Conservation (phyloP, 2,329 filamentous ascomycete species). For the Colletotrichum gigasporum region DNA sequence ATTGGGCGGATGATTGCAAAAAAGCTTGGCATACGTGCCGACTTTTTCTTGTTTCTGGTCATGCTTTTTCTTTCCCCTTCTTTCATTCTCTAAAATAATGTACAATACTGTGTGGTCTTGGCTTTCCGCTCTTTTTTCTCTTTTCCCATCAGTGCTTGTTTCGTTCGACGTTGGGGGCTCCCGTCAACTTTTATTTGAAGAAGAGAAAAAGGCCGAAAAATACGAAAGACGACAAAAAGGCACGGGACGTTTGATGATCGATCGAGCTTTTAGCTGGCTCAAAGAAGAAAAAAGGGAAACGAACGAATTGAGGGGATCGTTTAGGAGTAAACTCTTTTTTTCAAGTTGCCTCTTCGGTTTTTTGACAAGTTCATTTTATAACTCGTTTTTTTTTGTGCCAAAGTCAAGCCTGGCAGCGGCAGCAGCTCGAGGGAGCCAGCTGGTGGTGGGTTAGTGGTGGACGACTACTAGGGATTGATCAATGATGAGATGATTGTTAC, state of each 20-base stretch:
- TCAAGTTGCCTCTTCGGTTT: conserved; percentile 4
- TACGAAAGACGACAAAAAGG: not conserved
- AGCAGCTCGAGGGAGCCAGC: conserved; percentile 16
- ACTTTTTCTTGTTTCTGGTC: not conserved
- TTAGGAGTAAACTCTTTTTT: not conserved
- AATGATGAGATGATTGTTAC: conserved; percentile 32
- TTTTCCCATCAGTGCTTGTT: not conserved
- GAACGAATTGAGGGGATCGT: conserved; percentile 2
- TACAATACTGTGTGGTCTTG: conserved; percentile 27
- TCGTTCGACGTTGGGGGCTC: not conserved
- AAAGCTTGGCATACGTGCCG: conserved; percentile 12
- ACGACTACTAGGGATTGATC: conserved; percentile 6
- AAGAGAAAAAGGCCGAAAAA: too few relatives aligned
- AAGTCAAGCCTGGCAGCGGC: not conserved
- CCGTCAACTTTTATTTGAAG: too few relatives aligned
- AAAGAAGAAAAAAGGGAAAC: not conserved
- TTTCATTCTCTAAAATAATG: conserved; percentile 29
- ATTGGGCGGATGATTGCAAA: conserved; percentile 15
- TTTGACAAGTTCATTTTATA: too few relatives aligned
- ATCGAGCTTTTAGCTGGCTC: conserved; percentile 8
- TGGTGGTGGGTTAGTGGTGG: not conserved
- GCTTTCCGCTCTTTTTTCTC: not conserved
- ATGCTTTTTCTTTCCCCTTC: conserved; percentile 5
- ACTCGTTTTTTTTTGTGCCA: not conserved
- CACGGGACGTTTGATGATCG: conserved; percentile 20